Evolutionary conservation across 768 basidiomycete species (phyloP), one percentile per base, ranked within the genome.

Genomic region (Pisolithus tinctorius): DNA sequence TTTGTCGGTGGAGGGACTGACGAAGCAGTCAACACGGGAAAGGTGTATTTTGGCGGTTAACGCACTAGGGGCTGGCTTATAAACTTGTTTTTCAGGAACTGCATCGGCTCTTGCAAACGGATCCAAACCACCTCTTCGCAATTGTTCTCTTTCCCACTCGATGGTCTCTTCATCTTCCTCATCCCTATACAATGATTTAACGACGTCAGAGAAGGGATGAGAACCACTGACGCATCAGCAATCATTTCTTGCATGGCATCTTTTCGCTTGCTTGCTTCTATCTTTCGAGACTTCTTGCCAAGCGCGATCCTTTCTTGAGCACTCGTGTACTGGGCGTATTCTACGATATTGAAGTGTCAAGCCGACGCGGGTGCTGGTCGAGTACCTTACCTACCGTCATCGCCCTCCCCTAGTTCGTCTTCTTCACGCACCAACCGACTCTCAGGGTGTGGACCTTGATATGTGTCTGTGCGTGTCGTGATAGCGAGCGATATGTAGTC

Each of bases 141-240:
- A 70, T 59, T 93, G 91, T 50, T 86, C 87, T 54, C 80, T 78
- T 60, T 92, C 89, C 91, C 91, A 93, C 67, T 92, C 86, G 9
- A 76, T 72, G 0, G 85, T 81, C 63, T 93, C 90, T 63, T 93
- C 90, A 53, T 92, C 91, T 50, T 84, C 80, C 47, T 91, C 90
- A 47, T 82, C 85, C 4, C 86, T 88, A 49, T 23, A 30, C 29
- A 23, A 52, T 38, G 23, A 45, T 54, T 34, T 48, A 54, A 46
- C 42, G 11, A 39, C 30, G 54, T 26, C 36, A 26, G 31, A 36
- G 10, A 23, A 8, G 48, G 25, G 26, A 34, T 29, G 6, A 48
- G 14, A 45, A 34, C 37, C 36, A 77, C 84, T 39, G 65, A 90
- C 89, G 80, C 86, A 53, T 93, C 88, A 7, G 79, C 79, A 52